Percentiles rank a stretch among this genome's conserved stretches.
phyloP scores from a whole-genome alignment of 2,329 filamentous ascomycete genomes.

The Beauveria caledonica region DNA sequence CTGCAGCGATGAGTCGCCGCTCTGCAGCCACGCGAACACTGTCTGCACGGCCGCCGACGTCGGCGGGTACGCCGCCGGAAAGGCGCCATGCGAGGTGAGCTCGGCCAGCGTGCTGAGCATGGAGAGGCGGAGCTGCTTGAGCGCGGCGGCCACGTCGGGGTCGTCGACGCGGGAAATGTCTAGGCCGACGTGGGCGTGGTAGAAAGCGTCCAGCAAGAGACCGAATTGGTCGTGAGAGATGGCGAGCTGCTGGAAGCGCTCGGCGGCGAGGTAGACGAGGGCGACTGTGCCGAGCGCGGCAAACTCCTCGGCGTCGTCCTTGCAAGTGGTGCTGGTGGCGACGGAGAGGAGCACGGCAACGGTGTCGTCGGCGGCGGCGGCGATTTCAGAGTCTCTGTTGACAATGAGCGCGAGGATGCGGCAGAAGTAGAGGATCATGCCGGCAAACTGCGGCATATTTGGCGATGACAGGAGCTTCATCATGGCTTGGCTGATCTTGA shows the following conservation, averaged over 20 bases:
- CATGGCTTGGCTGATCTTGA: constrained; percentile 40
- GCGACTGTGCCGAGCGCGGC: constrained; percentile 42
- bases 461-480: constrained; percentile 41
- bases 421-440: constrained; percentile 44
- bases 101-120: constrained; percentile 45
- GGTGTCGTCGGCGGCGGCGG: constrained; percentile 35
- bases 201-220: constrained; percentile 40
- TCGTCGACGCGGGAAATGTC: constrained; percentile 32
- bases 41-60: constrained; percentile 32
- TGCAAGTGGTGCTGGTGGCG: constrained; percentile 32
- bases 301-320: constrained; percentile 47
- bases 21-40: constrained; percentile 40
- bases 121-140: constrained; percentile 40
- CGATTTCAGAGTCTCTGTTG: constrained; percentile 41
- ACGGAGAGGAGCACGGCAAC: constrained; percentile 42
- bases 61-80: constrained; percentile 34
- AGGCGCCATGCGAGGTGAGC: constrained; percentile 42
- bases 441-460: constrained; percentile 30
- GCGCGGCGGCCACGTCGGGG: constrained; percentile 33
- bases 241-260: constrained; percentile 41
- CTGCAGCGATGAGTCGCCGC: constrained; percentile 36
- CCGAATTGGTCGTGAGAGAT: constrained; percentile 31
- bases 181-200: constrained; percentile 38
- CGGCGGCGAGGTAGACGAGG: constrained; percentile 46
- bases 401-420: constrained; percentile 48